Conservation (phyloP, 1,139 yeast genomes). For the Saccharomycopsis hybrid region DNA sequence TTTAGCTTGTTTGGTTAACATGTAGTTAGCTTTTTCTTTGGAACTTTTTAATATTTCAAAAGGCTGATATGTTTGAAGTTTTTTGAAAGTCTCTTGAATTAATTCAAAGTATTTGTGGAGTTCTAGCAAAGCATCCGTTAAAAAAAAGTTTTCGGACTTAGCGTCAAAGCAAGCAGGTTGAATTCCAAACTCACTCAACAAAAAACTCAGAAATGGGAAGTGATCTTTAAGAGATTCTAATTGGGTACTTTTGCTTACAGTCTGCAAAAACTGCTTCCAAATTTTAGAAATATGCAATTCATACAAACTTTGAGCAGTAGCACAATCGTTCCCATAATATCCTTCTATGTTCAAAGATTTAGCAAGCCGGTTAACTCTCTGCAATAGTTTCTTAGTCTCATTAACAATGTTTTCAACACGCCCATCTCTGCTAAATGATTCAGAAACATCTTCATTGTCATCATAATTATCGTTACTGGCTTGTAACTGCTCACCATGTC, state of each 20-base stretch:
- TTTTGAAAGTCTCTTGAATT: conserved; percentile 28
- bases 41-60: conserved; percentile 27
- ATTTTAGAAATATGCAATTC: conserved; percentile 28
- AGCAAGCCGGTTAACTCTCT: conserved; percentile 33
- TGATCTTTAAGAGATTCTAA: conserved; percentile 12
- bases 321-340: conserved; percentile 37
- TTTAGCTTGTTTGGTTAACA: conserved; percentile 28
- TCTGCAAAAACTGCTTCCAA: conserved; percentile 30
- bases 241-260: conserved; percentile 14
- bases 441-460: conserved; percentile 11
- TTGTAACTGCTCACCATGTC: conserved; percentile 22
- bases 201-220: conserved; percentile 31
- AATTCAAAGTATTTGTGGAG: conserved; percentile 16
- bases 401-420: conserved; percentile 24
- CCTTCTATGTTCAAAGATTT: conserved; percentile 32
- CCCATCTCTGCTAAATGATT: conserved; percentile 23
- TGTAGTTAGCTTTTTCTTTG: conserved; percentile 25
- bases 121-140: too few relatives aligned
- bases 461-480: conserved; percentile 10
- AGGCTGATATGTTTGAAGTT: conserved; percentile 31
- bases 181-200: conserved; percentile 14
- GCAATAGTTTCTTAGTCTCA: conserved; percentile 25
- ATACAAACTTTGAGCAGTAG: conserved; percentile 37
- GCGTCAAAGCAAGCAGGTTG: background rate
- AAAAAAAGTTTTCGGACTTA: too few relatives aligned